phyloP scores from a whole-genome alignment of 2,329 filamentous ascomycete genomes.

The Shiraia bambusicola region DNA sequence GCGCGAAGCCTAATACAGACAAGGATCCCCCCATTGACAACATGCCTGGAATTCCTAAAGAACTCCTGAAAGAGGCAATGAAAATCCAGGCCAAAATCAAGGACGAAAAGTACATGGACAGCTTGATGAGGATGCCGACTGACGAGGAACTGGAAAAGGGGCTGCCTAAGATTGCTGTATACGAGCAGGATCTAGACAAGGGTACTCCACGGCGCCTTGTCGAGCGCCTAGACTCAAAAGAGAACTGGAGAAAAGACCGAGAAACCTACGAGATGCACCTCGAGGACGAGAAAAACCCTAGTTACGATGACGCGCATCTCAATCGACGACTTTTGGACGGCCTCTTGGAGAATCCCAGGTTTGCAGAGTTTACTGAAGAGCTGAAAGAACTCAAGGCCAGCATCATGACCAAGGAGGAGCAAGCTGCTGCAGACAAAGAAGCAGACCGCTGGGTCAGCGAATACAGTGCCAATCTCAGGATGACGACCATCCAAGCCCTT shows the following conservation, averaged over 20 bases:
- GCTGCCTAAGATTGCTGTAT: conserved; percentile 28
- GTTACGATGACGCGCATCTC: conserved; percentile 32
- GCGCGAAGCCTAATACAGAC: conserved; percentile 8
- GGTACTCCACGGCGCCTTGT: conserved; percentile 26
- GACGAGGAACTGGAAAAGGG: conserved; percentile 24
- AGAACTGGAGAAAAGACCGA: conserved; percentile 24
- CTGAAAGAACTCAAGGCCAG: conserved; percentile 29
- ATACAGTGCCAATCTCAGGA: conserved; percentile 16
- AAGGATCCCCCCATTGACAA: neutral
- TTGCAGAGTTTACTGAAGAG: conserved; percentile 29
- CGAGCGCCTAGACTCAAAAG: conserved; percentile 22
- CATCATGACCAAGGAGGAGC: conserved; percentile 23
- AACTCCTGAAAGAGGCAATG: neutral
- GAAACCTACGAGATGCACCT: conserved; percentile 28
- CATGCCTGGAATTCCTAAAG: neutral
- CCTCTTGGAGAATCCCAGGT: conserved; percentile 33
- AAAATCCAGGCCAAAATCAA: neutral
- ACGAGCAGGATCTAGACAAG: conserved; percentile 33
- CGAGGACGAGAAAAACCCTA: conserved; percentile 25
- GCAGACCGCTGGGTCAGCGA: conserved; percentile 18
- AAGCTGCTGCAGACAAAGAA: conserved; percentile 12
- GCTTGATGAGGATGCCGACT: conserved; percentile 2
- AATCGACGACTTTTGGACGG: conserved; percentile 30
- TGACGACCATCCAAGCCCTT: conserved; percentile 22
- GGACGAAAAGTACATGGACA: neutral